Evolutionary conservation across 2,329 filamentous ascomycete species (phyloP).

Genomic region (Stylonectria norvegica): DNA sequence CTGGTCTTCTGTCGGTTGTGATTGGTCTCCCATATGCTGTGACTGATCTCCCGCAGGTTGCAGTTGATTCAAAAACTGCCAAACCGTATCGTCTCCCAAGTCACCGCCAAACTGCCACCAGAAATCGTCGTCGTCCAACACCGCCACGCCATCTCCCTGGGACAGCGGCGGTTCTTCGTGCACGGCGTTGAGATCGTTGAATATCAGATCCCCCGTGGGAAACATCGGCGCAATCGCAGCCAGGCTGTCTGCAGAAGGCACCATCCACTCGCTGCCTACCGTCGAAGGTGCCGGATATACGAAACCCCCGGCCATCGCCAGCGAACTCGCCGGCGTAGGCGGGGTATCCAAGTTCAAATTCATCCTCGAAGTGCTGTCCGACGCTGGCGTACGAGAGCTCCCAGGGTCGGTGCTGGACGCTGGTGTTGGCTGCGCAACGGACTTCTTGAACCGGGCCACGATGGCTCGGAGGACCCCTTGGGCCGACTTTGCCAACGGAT

Average conservation of each 20-base stretch:
- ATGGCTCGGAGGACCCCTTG: conserved; percentile 55
- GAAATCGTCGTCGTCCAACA: conserved; percentile 12
- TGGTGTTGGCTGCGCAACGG: conserved; percentile 34
- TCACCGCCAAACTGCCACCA: conserved; percentile 54
- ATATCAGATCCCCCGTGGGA: conserved; percentile 55
- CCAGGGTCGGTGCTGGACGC: conserved; percentile 34
- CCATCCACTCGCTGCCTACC: conserved; percentile 34
- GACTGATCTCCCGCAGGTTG: conserved; percentile 27
- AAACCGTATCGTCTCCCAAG: conserved; percentile 54
- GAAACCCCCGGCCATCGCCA: conserved; percentile 6
- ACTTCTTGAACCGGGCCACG: conserved; percentile 50
- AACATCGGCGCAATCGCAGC: conserved; percentile 52
- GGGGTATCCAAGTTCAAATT: conserved; percentile 2
- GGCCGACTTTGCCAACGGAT: conserved; percentile 52
- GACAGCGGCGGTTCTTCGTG: conserved; percentile 15
- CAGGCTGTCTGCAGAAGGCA: conserved; percentile 48
- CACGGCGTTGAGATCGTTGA: conserved; percentile 52
- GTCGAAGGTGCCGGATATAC: conserved; percentile 5
- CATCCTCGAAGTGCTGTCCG: conserved; percentile 3
- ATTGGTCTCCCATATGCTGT: neutral
- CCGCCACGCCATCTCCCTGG: conserved; percentile 3
- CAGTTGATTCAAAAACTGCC: conserved; percentile 53
- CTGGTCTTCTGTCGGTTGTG: too few species aligned
- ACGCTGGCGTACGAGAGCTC: conserved; percentile 12
- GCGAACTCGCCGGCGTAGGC: conserved; percentile 16